Conservation (phyloP, 106 monocot species). For the Amphibolis antarctica region DNA sequence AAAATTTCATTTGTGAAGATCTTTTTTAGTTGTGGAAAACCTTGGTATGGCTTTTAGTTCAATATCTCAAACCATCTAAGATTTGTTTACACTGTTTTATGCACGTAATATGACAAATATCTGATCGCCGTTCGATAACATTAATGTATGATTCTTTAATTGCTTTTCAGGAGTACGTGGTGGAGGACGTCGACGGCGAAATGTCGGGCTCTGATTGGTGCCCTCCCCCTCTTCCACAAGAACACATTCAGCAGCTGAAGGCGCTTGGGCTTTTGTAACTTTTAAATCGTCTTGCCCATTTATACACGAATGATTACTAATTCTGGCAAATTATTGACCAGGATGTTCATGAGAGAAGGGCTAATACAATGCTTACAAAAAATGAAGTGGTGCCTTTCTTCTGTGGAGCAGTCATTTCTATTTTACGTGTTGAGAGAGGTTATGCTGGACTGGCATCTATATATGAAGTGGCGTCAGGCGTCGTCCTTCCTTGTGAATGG, state of each 20-base stretch:
- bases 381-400: not conserved
- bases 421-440: too few species aligned
- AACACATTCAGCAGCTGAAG: conserved; percentile 82
- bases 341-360: too few species aligned
- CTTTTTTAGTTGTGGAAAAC: not conserved
- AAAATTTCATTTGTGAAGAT: not conserved
- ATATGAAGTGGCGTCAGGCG: too few species aligned
- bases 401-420: not conserved
- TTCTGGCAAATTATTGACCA: too few species aligned
- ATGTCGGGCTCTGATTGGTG: conserved; percentile 49
- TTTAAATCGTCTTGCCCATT: not conserved
- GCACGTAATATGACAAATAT: too few species aligned
- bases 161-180: conserved; percentile 76
- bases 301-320: too few species aligned
- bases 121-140: too few species aligned
- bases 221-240: conserved; percentile 64
- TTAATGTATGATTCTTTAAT: not conserved
- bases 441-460: too few species aligned
- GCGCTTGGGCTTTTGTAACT: conserved; percentile 62
- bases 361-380: not conserved
- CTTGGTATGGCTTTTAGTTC: not conserved
- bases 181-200: conserved; percentile 80
- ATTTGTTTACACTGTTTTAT: not conserved
- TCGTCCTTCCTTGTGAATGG: too few species aligned
- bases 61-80: not conserved